These are phyloP conservation scores for Lentinula guzmanii DNA, from an alignment of 768 basidiomycete genomes.

Conservation along the genomic window DNA sequence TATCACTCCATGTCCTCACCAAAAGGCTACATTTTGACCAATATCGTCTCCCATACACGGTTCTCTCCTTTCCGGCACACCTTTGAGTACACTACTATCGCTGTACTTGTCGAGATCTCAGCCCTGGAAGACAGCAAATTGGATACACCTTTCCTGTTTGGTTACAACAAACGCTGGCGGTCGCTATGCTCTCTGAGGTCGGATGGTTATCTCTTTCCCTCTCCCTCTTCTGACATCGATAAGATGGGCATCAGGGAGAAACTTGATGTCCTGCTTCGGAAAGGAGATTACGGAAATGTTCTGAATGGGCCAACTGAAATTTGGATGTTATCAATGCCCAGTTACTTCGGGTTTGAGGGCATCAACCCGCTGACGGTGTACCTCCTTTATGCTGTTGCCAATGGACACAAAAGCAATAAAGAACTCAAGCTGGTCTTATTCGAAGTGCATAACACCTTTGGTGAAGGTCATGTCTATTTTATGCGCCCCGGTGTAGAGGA, in stretches of 20 bases:
- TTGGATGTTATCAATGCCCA: conserved; percentile 76
- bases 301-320: conserved; percentile 27
- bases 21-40: conserved; percentile 42
- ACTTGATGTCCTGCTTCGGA: conserved; percentile 27
- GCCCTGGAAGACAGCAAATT: conserved; percentile 41
- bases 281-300: conserved; percentile 18
- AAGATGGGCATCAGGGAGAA: conserved; percentile 31
- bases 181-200: conserved; percentile 43
- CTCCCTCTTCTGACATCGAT: conserved; percentile 14
- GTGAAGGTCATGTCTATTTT: conserved; percentile 50
- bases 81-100: conserved; percentile 57
- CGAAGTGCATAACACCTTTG: conserved; percentile 65
- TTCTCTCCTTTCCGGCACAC: conserved; percentile 44
- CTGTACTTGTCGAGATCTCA: conserved; percentile 49
- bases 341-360: conserved; percentile 57
- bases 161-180: conserved; percentile 40
- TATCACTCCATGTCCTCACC: background rate
- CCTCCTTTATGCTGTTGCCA: conserved; percentile 43
- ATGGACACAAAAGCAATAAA: background rate
- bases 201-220: conserved; percentile 34
- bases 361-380: conserved; percentile 70
- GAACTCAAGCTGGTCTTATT: background rate
- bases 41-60: conserved; percentile 48
- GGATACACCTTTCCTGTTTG: conserved; percentile 48
- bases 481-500: conserved; percentile 40